Percentiles rank a stretch among this genome's conserved stretches.
Conservation (phyloP, 1,139 yeast genomes). For the Pneumocystis murina region DNA sequence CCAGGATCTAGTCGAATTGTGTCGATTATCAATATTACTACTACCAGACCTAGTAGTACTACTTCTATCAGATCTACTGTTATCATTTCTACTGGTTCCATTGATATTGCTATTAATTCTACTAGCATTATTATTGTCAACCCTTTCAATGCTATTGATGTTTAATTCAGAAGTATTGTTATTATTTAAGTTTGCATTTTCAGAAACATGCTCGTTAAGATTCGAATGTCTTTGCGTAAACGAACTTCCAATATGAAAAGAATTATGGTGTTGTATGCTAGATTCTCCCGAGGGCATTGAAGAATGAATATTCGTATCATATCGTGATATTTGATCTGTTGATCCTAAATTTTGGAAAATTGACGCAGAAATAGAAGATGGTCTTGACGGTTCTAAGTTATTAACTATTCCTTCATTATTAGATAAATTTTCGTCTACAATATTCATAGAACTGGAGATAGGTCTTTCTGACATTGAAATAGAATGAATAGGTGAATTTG, state of each 20-base stretch:
- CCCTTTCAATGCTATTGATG: not conserved
- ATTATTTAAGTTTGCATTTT: not conserved
- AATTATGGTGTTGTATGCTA: not conserved
- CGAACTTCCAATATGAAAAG: constrained; percentile 1
- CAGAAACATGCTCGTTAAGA: not conserved
- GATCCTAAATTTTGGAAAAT: constrained; percentile 1
- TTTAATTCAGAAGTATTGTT: not conserved
- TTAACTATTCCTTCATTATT: not conserved
- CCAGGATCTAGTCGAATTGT: constrained; percentile 27
- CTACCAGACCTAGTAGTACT: constrained; percentile 1
- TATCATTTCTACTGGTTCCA: constrained; percentile 2
- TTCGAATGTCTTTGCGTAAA: not conserved
- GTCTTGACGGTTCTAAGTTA: not conserved
- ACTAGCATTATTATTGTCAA: not conserved
- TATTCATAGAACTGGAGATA: not conserved
- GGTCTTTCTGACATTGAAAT: not conserved
- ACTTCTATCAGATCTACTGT: not conserved
- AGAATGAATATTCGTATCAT: not conserved
- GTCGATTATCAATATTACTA: constrained; percentile 5
- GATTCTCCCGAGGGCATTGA: not conserved
- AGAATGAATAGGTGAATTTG: not conserved
- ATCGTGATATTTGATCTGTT: not conserved
- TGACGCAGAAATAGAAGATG: constrained; percentile 4
- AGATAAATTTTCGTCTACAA: not conserved
- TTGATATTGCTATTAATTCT: not conserved